Base-by-base conservation (phyloP, 208 protist species). In the Wallacemonas sp. region DNA sequence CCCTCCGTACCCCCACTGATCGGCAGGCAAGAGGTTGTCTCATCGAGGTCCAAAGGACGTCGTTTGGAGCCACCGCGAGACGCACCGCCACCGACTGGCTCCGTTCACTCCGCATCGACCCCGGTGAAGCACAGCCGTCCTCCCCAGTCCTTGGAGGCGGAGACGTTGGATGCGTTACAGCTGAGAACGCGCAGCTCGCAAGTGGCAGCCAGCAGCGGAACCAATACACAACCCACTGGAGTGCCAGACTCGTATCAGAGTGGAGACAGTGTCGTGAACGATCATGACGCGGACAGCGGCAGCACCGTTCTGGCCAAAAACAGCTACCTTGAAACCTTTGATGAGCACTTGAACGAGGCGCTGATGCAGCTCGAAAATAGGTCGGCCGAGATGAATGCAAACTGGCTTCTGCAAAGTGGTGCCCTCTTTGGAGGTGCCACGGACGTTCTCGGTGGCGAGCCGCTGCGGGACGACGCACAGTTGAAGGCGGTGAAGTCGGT, bases 331-430 rank as follows among this genome's bases (percentile, higher is more conserved):
- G 84, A 94, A 17, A 90, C 88, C 6, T 79, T 79, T 36, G 88
- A 94, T 62, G 82, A 89, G 38, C 62, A 53, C 31, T 66, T 94
- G 19, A 60, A 87, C 70, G 78, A 86, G 31, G 79, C 70, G 14
- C 47, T 94, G 51, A 51, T 67, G 21, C 31, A 72, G 17, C 59
- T 94, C n/a, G 88, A 94, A 62, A 68, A 71, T 28, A 45, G 60
- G 19, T 59, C 62, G 14, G 59, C 45, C 8, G 47, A n/a, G 33
- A 51, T 68, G 39, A 39, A 47, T 49, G 34, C 45, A 24, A 66
- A 19, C 2, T 62, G 17, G 36, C 58, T 46, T 19, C 31, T 21
- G 28, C 6, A 63, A 9, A 44, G 44, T 39, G 14, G 15, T 6
- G 51, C 51, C 17, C 19, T 58, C 8, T 31, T 58, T n/a, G 51